A percentile compares a stretch with the other conserved stretches of the same genome.
Evolutionary conservation across 2,329 filamentous ascomycete genomes (phyloP).

Genomic region (Claviceps spartinae): DNA sequence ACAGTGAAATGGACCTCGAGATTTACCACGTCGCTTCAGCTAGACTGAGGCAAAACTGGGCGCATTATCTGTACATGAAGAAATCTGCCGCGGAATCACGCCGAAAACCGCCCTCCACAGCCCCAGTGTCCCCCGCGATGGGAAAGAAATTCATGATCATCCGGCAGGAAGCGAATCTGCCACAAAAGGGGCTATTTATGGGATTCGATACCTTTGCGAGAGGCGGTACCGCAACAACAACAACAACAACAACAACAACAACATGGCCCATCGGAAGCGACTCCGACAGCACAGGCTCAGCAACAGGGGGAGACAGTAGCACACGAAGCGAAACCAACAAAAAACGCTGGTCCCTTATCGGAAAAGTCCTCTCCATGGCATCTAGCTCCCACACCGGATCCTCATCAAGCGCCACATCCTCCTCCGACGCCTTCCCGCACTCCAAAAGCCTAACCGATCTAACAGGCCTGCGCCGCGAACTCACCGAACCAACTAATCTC

Average conservation of each 20-base stretch:
- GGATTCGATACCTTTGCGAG: slow-evolving; percentile 35
- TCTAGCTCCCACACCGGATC: slow-evolving; percentile 9
- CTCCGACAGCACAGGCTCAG: too few relatives aligned
- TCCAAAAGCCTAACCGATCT: slow-evolving; percentile 1
- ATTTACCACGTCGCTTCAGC: slow-evolving; percentile 56
- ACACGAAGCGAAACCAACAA: slow-evolving; percentile 23
- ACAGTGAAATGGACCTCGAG: slow-evolving; percentile 46
- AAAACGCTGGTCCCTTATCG: slow-evolving; percentile 50
- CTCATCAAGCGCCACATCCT: not conserved
- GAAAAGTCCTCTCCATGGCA: slow-evolving; percentile 42
- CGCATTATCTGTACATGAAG: slow-evolving; percentile 64
- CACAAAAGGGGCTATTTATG: slow-evolving; percentile 33
- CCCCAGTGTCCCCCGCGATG: slow-evolving; percentile 73
- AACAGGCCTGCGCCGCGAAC: not conserved
- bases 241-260: too few relatives aligned
- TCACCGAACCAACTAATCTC: not conserved
- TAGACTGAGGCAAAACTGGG: slow-evolving; percentile 60
- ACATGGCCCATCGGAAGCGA: too few relatives aligned
- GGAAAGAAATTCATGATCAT: slow-evolving; percentile 81
- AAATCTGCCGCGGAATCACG: slow-evolving; percentile 46
- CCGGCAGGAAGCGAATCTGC: slow-evolving; percentile 51
- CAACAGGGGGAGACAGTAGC: too few relatives aligned
- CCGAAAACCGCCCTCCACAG: slow-evolving; percentile 53
- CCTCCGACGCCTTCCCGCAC: too few relatives aligned
- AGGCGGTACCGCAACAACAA: too few relatives aligned